Conservation (phyloP, 2,329 filamentous ascomycete genomes). For the Nannizzia gypsea region DNA sequence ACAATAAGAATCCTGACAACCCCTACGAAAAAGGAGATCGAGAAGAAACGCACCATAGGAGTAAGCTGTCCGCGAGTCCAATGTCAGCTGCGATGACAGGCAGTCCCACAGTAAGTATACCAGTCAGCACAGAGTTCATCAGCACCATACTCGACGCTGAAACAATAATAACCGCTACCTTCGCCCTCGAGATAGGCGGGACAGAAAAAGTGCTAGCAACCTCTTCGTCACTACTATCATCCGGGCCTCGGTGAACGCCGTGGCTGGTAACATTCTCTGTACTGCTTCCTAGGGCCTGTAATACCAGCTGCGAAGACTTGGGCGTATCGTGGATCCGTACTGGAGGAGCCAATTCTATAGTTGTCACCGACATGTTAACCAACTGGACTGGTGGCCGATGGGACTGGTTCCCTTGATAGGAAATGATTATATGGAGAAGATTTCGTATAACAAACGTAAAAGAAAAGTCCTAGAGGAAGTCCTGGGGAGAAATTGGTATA, state of each 20-base stretch:
- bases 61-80: conserved; percentile 14
- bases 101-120: conserved; percentile 17
- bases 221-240: conserved; percentile 2
- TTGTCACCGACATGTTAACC: conserved; percentile 1
- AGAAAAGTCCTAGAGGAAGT: not conserved
- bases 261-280: not conserved
- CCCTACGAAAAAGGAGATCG: not conserved
- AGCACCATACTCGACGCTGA: conserved; percentile 15
- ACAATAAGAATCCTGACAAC: not conserved
- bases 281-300: not conserved
- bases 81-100: conserved; percentile 18
- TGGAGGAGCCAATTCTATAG: conserved; percentile 1
- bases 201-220: not conserved
- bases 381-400: not conserved
- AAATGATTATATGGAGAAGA: not conserved
- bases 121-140: conserved; percentile 15
- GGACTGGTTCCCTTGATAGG: not conserved
- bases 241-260: not conserved
- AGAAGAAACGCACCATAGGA: conserved; percentile 16
- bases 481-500: not conserved
- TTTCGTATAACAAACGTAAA: not conserved
- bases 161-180: conserved; percentile 11
- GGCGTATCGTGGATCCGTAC: not conserved
- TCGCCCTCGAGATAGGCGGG: conserved; percentile 3
- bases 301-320: not conserved